Percentiles rank a stretch among this genome's conserved stretches.
Conservation (phyloP, 495 filamentous ascomycete species). For the Astrocystis sublimbata region DNA sequence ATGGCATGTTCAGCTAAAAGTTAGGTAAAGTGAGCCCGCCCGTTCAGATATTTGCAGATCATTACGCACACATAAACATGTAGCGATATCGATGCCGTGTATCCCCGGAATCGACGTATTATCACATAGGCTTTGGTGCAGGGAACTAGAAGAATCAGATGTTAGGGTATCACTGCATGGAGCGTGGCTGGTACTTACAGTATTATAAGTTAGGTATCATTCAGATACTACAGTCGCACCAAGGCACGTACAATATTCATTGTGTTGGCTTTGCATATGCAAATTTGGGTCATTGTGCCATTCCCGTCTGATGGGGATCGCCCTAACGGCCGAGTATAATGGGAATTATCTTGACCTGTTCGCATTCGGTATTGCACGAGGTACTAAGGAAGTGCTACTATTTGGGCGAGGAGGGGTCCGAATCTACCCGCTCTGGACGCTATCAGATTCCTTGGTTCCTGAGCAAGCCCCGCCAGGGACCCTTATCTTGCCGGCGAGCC, state of each 20-base stretch:
- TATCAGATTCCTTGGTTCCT: slow-evolving; percentile 4
- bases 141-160: background rate
- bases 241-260: background rate
- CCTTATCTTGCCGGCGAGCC: slow-evolving; percentile 14
- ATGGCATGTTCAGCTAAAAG: background rate
- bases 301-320: too few species aligned
- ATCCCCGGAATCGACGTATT: background rate
- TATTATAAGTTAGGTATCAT: too few species aligned
- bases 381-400: background rate
- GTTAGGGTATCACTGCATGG: too few species aligned
- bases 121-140: background rate
- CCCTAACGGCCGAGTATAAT: too few species aligned
- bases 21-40: background rate
- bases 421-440: slow-evolving; percentile 18
- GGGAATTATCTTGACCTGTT: background rate
- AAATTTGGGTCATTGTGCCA: too few species aligned
- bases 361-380: slow-evolving; percentile 2
- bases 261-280: background rate
- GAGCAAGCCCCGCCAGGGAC: too few species aligned
- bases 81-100: background rate
- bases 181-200: too few species aligned
- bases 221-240: too few species aligned
- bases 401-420: background rate
- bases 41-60: background rate
- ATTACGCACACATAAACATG: background rate